phyloP scores from a whole-genome alignment of 768 basidiomycete genomes.

The Amylocystis lapponica region DNA sequence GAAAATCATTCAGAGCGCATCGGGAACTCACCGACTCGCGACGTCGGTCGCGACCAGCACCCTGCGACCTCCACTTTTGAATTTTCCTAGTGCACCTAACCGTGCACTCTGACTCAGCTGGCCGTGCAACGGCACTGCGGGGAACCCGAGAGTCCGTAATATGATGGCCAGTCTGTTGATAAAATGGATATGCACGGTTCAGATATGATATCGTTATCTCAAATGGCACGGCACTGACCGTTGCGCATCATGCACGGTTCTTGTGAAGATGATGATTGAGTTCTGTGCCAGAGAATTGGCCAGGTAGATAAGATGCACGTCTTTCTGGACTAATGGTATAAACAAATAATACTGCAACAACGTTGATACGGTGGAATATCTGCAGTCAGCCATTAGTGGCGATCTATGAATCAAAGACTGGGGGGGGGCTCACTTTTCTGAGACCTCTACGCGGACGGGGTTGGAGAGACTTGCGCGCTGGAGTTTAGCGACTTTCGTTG shows the following conservation, averaged over 20 bases:
- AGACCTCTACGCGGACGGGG: conserved; percentile 91
- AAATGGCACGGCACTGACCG: conserved; percentile 51
- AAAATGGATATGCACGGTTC: neutral
- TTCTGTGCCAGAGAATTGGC: conserved; percentile 86
- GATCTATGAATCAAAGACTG: neutral
- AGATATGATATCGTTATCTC: no score
- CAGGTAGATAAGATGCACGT: conserved; percentile 84
- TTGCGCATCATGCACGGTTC: conserved; percentile 92
- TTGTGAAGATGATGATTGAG: conserved; percentile 93
- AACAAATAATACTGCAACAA: conserved; percentile 94
- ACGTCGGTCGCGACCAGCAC: conserved; percentile 96
- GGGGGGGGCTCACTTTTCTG: conserved; percentile 64
- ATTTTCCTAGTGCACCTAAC: conserved; percentile 88
- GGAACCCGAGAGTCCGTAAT: conserved; percentile 85
- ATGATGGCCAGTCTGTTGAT: conserved; percentile 72
- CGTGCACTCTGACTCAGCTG: conserved; percentile 92
- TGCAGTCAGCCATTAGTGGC: conserved; percentile 24
- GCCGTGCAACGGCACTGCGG: conserved; percentile 93
- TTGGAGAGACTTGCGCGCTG: conserved; percentile 91
- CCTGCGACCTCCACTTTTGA: conserved; percentile 89
- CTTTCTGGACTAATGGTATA: conserved; percentile 87
- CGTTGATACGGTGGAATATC: conserved; percentile 96
- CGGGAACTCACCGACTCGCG: conserved; percentile 70
- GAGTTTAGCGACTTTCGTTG: conserved; percentile 94
- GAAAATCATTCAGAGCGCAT: neutral